Evolutionary conservation across 306 rosid genomes (phyloP).

Genomic region (Prunus mume): DNA sequence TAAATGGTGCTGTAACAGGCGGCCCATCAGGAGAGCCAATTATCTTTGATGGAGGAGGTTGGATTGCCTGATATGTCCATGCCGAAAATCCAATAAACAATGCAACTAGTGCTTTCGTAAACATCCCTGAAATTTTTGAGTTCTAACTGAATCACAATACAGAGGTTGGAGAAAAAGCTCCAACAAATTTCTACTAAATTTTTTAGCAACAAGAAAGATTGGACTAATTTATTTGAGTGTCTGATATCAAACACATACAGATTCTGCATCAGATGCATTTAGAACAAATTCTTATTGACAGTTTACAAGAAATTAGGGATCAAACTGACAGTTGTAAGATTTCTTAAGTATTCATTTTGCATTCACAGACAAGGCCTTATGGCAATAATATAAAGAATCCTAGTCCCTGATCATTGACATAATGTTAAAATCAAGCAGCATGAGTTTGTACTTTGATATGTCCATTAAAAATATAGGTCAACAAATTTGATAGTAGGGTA

Average conservation of each 20-base stretch:
- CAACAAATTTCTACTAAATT: background rate
- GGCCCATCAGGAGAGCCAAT: slow-evolving; percentile 82
- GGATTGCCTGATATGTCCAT: slow-evolving; percentile 73
- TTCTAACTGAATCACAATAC: slow-evolving; percentile 17
- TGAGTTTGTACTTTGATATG: background rate
- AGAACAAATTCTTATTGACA: background rate
- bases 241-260: background rate
- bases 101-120: slow-evolving; percentile 46
- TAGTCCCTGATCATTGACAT: background rate
- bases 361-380: background rate
- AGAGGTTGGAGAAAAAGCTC: background rate
- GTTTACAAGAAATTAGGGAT: background rate
- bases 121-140: slow-evolving; percentile 48
- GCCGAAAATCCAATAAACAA: slow-evolving; percentile 62
- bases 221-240: background rate
- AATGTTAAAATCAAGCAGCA: background rate
- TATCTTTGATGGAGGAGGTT: slow-evolving; percentile 66
- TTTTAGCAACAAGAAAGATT: background rate
- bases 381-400: background rate
- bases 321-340: background rate
- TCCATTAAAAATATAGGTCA: background rate
- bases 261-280: background rate
- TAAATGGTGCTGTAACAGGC: slow-evolving; percentile 65
- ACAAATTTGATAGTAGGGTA: background rate
- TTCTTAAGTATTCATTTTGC: background rate